Evolutionary conservation across 306 rosid species (phyloP), one percentile per base, ranked within the genome.

Genomic region (Abrus precatorius): DNA sequence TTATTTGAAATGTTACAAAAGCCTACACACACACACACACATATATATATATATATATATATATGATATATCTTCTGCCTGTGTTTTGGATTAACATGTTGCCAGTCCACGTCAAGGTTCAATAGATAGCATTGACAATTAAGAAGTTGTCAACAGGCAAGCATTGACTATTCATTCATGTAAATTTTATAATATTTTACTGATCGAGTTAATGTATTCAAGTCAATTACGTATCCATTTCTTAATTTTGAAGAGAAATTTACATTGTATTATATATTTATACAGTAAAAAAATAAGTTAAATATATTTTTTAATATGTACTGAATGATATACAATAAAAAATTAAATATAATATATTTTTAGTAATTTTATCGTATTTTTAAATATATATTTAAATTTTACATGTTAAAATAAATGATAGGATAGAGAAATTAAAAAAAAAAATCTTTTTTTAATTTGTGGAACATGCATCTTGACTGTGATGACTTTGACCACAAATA

Each of bases 91-190:
- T 77, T 1, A 40, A 65, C 30, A 74, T 30, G 55, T 5, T 52
- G 74, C 66, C 7, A 27, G 53, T 66, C 33, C 54, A 40, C 13
- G 45, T 54, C 32, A 65, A 53, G 44, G 14, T 49, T 38, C 70
- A 33, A 14, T 47, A 14, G 3, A 34, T 76, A 29, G 32, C 44
- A 27, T 57, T 44, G 70, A 44, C 61, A 9, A 4, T 48, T 33
- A 56, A 47, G 48, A 40, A 32, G 27, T 67, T 30, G 33, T 53
- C 62, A 75, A 62, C 8, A 45, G 43, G 48, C 36, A 5, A 47
- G 70, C 79, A 44, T 75, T 45, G 69, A 59, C 79, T 43, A 59
- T 59, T 59, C 6, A 65, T 45, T 74, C 36, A 41, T 56, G 47
- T 47, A 73, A 55, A 73, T 27, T 40, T 36, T 10, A 40, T 10